These are phyloP conservation scores for Trichoderma hamatum DNA, from an alignment of 2,329 filamentous ascomycete species.

Conservation along the genomic window DNA sequence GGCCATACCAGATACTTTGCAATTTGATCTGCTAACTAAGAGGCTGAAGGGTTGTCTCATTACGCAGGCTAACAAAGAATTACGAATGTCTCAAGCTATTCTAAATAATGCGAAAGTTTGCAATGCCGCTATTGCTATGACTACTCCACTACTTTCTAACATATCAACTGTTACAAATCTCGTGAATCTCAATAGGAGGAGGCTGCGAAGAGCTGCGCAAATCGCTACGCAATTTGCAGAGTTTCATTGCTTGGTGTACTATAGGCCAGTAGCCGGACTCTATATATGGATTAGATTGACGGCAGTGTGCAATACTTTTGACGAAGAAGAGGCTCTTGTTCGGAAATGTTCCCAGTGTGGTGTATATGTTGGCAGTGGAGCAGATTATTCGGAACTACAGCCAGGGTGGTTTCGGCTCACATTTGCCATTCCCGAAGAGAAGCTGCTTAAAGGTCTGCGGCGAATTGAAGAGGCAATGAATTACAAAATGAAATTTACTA, in stretches of 20 bases:
- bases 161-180: background rate
- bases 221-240: conserved; percentile 19
- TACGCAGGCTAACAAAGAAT: conserved; percentile 17
- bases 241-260: conserved; percentile 20
- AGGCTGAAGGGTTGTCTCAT: conserved; percentile 15
- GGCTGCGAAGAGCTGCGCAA: background rate
- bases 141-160: conserved; percentile 4
- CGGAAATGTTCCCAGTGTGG: background rate
- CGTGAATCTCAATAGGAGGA: background rate
- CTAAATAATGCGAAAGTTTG: conserved; percentile 24
- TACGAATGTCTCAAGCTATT: conserved; percentile 23
- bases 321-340: conserved; percentile 21
- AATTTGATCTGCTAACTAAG: background rate
- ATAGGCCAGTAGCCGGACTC: conserved; percentile 22
- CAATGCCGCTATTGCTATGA: conserved; percentile 18
- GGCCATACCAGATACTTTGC: too few relatives aligned
- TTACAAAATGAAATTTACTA: background rate
- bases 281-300: conserved; percentile 24
- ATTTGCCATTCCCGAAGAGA: conserved; percentile 14
- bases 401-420: conserved; percentile 24
- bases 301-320: background rate
- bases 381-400: conserved; percentile 21
- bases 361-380: conserved; percentile 17
- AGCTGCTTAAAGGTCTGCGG: conserved; percentile 5
- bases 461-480: conserved; percentile 21